Percentiles rank a stretch among this genome's conserved stretches.
Conservation (phyloP, 2,329 filamentous ascomycete genomes). For the Tricladium varicosporioides region DNA sequence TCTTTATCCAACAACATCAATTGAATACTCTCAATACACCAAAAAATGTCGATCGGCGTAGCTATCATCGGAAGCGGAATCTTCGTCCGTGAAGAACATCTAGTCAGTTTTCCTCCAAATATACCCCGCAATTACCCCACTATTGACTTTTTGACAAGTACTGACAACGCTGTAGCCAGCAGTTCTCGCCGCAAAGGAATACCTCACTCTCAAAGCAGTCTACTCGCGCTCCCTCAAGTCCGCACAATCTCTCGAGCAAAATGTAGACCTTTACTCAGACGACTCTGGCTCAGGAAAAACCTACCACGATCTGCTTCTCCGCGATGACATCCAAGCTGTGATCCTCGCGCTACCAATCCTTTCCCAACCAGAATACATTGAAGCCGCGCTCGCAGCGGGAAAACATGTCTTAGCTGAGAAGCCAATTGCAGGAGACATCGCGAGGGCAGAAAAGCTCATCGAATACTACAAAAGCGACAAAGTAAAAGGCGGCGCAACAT, state of each 20-base stretch:
- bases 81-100: constrained; percentile 57
- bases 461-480: constrained; percentile 42
- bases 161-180: constrained; percentile 45
- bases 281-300: constrained; percentile 33
- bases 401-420: constrained; percentile 57
- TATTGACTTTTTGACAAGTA: not conserved
- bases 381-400: constrained; percentile 46
- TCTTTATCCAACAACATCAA: not conserved
- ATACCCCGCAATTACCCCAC: constrained; percentile 15
- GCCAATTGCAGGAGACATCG: constrained; percentile 49
- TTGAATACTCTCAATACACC: not conserved
- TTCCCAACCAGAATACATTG: constrained; percentile 47
- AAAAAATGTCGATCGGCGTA: constrained; percentile 45
- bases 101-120: constrained; percentile 39
- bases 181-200: constrained; percentile 46
- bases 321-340: constrained; percentile 34
- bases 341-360: constrained; percentile 48
- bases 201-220: constrained; percentile 51
- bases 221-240: constrained; percentile 35
- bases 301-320: constrained; percentile 42
- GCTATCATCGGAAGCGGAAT: constrained; percentile 64
- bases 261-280: constrained; percentile 32
- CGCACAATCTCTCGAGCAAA: constrained; percentile 41
- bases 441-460: constrained; percentile 47
- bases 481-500: constrained; percentile 40